A percentile compares a stretch with the other conserved stretches of the same genome.
phyloP scores from a whole-genome alignment of 2,329 filamentous ascomycete genomes.

The Zelopaecilomyces penicillatus region DNA sequence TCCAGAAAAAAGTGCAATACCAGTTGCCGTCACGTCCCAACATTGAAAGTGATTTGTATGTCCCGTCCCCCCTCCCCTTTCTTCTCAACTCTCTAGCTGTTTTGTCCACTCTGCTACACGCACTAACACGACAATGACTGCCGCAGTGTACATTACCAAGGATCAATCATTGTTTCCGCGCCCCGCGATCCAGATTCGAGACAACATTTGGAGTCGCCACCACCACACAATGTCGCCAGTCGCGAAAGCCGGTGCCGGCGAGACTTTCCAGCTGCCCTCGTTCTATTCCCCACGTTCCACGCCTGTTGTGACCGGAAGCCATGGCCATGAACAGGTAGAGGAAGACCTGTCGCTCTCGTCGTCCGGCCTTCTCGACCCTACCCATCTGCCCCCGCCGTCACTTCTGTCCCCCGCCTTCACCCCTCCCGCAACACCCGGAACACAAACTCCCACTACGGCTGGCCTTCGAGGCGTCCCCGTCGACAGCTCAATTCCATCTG shows the following conservation, averaged over 20 bases:
- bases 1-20: too few relatives aligned
- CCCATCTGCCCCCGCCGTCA: constrained; percentile 46
- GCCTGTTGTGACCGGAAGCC: constrained; percentile 14
- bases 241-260: constrained; percentile 4
- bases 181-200: too few relatives aligned
- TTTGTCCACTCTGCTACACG: too few relatives aligned
- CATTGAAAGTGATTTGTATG: too few relatives aligned
- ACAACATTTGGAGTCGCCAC: too few relatives aligned
- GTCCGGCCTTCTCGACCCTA: constrained; percentile 6
- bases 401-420: constrained; percentile 83
- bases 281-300: constrained; percentile 38
- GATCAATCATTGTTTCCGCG: too few relatives aligned
- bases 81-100: too few relatives aligned
- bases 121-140: too few relatives aligned
- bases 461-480: constrained; percentile 48
- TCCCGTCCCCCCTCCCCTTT: too few relatives aligned
- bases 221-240: not conserved
- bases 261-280: constrained; percentile 32
- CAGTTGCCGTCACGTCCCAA: too few relatives aligned
- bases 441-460: constrained; percentile 39
- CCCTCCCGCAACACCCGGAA: constrained; percentile 57
- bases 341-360: constrained; percentile 27
- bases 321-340: constrained; percentile 20
- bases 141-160: too few relatives aligned
- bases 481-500: constrained; percentile 48